Evolutionary conservation across 2,329 filamentous ascomycete genomes (phyloP).

Genomic region (Didymella arachidicola): DNA sequence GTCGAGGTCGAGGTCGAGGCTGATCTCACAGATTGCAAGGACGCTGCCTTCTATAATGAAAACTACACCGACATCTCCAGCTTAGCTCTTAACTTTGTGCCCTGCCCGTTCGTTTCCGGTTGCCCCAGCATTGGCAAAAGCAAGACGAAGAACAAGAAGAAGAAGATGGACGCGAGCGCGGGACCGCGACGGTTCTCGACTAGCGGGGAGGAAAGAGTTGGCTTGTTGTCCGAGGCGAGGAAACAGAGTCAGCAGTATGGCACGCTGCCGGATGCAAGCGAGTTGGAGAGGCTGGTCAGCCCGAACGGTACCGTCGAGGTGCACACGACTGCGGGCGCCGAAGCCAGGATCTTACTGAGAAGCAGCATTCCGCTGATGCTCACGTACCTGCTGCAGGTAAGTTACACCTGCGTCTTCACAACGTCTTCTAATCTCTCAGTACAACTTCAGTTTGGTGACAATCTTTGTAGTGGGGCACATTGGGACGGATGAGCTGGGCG

Average conservation of each 20-base stretch:
- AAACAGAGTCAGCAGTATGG: slow-evolving; percentile 39
- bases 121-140: slow-evolving; percentile 26
- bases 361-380: slow-evolving; percentile 60
- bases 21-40: slow-evolving; percentile 5
- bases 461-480: slow-evolving; percentile 63
- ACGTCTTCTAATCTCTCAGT: slow-evolving; percentile 41
- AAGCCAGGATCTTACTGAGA: slow-evolving; percentile 47
- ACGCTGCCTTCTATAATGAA: slow-evolving; percentile 18
- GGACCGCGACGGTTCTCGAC: slow-evolving; percentile 44
- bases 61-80: slow-evolving; percentile 33
- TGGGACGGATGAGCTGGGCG: slow-evolving; percentile 61
- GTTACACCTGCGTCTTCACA: too few species aligned
- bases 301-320: slow-evolving; percentile 32
- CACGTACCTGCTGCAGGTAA: slow-evolving; percentile 59
- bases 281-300: slow-evolving; percentile 39
- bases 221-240: slow-evolving; percentile 32
- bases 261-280: slow-evolving; percentile 34
- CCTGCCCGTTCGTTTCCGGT: slow-evolving; percentile 28
- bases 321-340: slow-evolving; percentile 35
- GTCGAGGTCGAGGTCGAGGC: slow-evolving; percentile 12
- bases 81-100: slow-evolving; percentile 33
- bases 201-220: slow-evolving; percentile 37
- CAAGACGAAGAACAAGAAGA: slow-evolving; percentile 23
- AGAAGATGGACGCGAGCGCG: slow-evolving; percentile 42
- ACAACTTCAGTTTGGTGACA: slow-evolving; percentile 61